Conservation (phyloP, 2,329 filamentous ascomycete species). For the Lojkania enalia region DNA sequence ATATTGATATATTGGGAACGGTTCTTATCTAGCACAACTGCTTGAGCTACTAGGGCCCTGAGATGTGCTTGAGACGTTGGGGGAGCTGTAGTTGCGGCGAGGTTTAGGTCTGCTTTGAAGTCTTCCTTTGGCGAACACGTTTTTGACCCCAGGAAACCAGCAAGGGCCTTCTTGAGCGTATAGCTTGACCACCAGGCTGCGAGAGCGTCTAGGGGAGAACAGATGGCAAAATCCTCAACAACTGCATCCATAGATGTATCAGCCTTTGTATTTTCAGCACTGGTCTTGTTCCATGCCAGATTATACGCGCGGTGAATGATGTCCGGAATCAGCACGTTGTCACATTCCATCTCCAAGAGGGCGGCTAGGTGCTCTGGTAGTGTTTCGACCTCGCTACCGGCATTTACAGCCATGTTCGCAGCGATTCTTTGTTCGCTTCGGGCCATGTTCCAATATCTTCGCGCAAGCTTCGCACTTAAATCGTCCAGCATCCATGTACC, state of each 20-base stretch:
- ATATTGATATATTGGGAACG: conserved; percentile 56
- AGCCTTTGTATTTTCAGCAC: conserved; percentile 65
- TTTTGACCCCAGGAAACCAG: conserved; percentile 62
- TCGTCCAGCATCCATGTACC: conserved; percentile 68
- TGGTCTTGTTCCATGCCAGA: conserved; percentile 82
- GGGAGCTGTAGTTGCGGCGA: conserved; percentile 75
- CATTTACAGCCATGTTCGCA: conserved; percentile 35
- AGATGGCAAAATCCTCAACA: conserved; percentile 81
- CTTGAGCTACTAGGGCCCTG: conserved; percentile 61
- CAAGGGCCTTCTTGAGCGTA: conserved; percentile 69
- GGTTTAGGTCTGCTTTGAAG: conserved; percentile 61
- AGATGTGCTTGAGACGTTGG: conserved; percentile 72
- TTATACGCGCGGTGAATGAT: conserved; percentile 88
- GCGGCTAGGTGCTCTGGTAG: conserved; percentile 76
- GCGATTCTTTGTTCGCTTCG: conserved; percentile 62
- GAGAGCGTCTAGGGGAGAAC: conserved; percentile 85
- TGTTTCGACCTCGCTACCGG: conserved; percentile 61
- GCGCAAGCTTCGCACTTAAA: conserved; percentile 72
- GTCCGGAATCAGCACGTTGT: conserved; percentile 75
- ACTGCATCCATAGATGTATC: conserved; percentile 80
- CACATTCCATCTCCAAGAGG: conserved; percentile 77
- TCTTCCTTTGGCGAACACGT: conserved; percentile 48
- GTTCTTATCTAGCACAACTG: conserved; percentile 59
- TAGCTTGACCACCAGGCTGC: conserved; percentile 88
- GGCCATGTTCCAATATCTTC: conserved; percentile 80